Evolutionary conservation across 306 rosid genomes (phyloP).

Genomic region (Heteromeles arbutifolia): DNA sequence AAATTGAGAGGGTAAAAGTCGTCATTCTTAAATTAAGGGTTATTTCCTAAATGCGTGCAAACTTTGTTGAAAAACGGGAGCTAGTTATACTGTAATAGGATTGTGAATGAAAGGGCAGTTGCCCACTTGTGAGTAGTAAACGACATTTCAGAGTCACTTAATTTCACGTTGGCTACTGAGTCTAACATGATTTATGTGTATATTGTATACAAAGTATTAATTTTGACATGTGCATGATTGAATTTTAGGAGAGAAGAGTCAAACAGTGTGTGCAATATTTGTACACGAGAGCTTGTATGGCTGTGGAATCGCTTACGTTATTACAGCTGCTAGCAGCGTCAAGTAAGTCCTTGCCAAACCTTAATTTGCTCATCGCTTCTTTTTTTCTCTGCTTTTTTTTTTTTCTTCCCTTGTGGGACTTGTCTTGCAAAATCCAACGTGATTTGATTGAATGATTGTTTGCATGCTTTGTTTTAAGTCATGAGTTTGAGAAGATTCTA

Average conservation of each 20-base stretch:
- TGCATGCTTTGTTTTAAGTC: background rate
- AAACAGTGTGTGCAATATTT: conserved; percentile 15
- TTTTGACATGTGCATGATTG: background rate
- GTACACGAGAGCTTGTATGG: conserved; percentile 36
- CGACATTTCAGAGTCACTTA: background rate
- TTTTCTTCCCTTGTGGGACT: background rate
- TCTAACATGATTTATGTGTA: background rate
- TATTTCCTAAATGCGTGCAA: no score
- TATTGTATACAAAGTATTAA: background rate
- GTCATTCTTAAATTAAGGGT: no score
- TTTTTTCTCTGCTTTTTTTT: background rate
- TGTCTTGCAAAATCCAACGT: background rate
- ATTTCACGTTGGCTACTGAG: background rate
- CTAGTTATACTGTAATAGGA: no score
- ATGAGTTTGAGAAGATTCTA: background rate
- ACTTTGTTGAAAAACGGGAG: no score
- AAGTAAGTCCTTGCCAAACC: conserved; percentile 31
- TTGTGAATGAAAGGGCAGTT: background rate
- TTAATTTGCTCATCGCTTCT: background rate
- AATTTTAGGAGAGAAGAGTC: conserved; percentile 18
- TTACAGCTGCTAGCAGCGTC: conserved; percentile 47
- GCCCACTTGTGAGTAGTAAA: background rate
- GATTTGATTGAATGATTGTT: background rate
- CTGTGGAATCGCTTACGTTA: conserved; percentile 29
- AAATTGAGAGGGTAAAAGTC: no score